Evolutionary conservation across 2,329 filamentous ascomycete species (phyloP).

Genomic region (Mycosphaerella arachidis): DNA sequence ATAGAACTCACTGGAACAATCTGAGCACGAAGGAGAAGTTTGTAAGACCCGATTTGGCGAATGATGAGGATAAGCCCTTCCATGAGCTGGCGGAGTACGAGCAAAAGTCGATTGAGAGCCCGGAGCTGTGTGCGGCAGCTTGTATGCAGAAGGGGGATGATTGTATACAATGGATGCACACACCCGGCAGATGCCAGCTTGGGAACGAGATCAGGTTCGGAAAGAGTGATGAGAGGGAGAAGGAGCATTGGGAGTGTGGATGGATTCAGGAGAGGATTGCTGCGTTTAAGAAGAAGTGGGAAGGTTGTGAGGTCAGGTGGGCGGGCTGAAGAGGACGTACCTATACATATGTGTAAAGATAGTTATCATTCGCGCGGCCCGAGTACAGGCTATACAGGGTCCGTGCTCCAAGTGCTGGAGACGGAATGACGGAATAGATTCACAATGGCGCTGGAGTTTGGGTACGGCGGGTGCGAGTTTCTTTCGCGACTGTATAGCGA

Average conservation of each 20-base stretch:
- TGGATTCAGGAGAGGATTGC: slow-evolving; percentile 29
- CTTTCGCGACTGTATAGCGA: background rate
- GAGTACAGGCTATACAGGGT: background rate
- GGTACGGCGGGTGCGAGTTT: background rate
- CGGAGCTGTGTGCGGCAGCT: slow-evolving; percentile 29
- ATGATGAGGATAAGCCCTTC: slow-evolving; percentile 20
- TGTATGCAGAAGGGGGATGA: slow-evolving; percentile 22
- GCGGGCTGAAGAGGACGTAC: slow-evolving; percentile 7
- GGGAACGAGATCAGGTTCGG: slow-evolving; percentile 31
- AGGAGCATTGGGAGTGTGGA: slow-evolving; percentile 30
- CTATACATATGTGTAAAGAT: background rate
- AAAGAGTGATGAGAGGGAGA: slow-evolving; percentile 29
- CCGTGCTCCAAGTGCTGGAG: slow-evolving; percentile 23
- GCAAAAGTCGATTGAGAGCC: slow-evolving; percentile 23
- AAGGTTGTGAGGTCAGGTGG: slow-evolving; percentile 25
- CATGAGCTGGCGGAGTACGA: slow-evolving; percentile 23
- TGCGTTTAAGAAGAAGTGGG: slow-evolving; percentile 20
- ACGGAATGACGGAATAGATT: background rate
- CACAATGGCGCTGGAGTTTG: background rate
- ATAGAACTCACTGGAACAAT: slow-evolving; percentile 34
- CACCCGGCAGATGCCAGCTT: slow-evolving; percentile 32
- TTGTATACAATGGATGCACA: slow-evolving; percentile 36
- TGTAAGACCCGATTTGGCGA: slow-evolving; percentile 17
- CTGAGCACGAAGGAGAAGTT: slow-evolving; percentile 29
- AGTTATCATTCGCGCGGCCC: background rate